A percentile compares a stretch with the other conserved stretches of the same genome.
phyloP scores from a whole-genome alignment of 768 basidiomycete genomes.

The Lactarius indigo region DNA sequence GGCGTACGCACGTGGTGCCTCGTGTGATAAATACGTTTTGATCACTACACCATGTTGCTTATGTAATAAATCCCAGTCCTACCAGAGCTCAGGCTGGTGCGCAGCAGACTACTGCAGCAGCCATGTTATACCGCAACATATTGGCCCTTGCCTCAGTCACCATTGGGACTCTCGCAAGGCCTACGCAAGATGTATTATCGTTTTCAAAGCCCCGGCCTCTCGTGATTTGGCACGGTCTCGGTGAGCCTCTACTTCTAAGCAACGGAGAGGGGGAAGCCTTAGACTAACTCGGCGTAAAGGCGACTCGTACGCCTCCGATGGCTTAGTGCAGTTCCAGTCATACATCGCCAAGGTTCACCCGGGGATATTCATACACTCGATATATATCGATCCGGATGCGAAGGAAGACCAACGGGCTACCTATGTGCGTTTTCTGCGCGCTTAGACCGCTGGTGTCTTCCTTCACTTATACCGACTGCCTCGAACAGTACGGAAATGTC shows the following conservation, averaged over 20 bases:
- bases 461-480: neutral
- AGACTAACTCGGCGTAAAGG: conserved; percentile 35
- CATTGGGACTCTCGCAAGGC: conserved; percentile 4
- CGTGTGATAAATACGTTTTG: too few species aligned
- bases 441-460: neutral
- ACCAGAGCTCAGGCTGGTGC: neutral
- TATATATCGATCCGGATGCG: conserved; percentile 60
- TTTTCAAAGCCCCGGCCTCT: conserved; percentile 44
- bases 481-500: conserved; percentile 68
- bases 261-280: neutral
- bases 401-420: conserved; percentile 65
- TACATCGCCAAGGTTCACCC: conserved; percentile 61
- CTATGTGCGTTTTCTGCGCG: conserved; percentile 51
- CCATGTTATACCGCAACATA: neutral
- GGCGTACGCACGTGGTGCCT: too few species aligned
- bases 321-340: conserved; percentile 63
- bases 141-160: conserved; percentile 1
- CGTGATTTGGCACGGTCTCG: conserved; percentile 76
- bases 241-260: conserved; percentile 28
- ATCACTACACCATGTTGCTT: neutral
- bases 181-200: conserved; percentile 14
- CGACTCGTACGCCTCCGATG: conserved; percentile 71
- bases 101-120: neutral
- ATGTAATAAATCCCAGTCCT: neutral
- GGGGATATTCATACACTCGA: conserved; percentile 73